Evolutionary conservation across 164 flowering plant species (phyloP).

Genomic region (Vitis amurensis): DNA sequence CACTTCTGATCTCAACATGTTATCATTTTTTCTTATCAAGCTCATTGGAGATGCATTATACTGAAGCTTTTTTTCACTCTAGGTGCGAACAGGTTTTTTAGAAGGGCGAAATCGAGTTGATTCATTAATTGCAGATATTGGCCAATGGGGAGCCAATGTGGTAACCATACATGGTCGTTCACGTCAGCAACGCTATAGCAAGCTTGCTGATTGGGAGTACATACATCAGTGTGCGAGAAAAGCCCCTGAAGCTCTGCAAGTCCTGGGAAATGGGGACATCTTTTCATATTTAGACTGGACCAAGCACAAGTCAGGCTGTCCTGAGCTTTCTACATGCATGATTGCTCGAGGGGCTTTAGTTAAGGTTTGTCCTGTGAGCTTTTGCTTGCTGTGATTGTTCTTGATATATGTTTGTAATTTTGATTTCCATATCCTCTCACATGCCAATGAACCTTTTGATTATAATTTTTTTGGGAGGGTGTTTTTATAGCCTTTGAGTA

Average conservation of each 20-base stretch:
- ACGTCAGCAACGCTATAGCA: conserved; percentile 95
- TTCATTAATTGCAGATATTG: conserved; percentile 74
- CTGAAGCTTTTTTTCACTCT: not conserved
- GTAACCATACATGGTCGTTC: conserved; percentile 93
- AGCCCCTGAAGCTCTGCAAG: conserved; percentile 66
- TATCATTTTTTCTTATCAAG: no score
- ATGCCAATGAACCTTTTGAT: no score
- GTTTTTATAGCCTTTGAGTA: not conserved
- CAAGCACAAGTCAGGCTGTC: conserved; percentile 64
- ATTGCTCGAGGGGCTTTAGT: conserved; percentile 90
- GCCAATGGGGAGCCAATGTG: conserved; percentile 88
- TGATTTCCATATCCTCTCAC: not conserved
- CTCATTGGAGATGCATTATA: no score
- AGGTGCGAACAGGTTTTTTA: conserved; percentile 92
- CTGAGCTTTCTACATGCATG: conserved; percentile 82
- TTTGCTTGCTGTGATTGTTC: not conserved
- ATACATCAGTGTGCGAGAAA: conserved; percentile 71
- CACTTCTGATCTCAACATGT: not conserved
- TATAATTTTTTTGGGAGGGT: not conserved
- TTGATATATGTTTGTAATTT: not conserved
- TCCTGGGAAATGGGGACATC: conserved; percentile 92
- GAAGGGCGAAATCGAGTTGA: conserved; percentile 93
- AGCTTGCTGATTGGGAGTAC: conserved; percentile 96
- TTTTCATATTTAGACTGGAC: conserved; percentile 89
- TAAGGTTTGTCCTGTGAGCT: conserved; percentile 50